phyloP scores from a whole-genome alignment of 163 green algal species.

The Scenedesmus sp. region DNA sequence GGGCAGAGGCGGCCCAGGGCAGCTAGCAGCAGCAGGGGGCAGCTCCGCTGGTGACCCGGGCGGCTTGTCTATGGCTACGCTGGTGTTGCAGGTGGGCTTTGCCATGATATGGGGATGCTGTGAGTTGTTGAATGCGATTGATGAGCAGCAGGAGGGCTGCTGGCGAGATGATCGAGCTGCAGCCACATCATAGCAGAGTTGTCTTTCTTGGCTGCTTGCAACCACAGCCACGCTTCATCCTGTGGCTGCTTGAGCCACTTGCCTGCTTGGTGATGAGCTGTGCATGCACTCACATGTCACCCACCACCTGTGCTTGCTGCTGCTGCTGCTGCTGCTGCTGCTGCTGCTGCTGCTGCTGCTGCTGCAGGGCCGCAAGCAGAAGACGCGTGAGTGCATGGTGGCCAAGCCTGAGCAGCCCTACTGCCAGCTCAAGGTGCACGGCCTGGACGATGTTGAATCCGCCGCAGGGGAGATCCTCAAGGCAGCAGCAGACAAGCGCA shows the following conservation, averaged over 20 bases:
- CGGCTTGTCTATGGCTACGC: constrained; percentile 3
- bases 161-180: too few relatives aligned
- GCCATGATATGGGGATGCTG: too few relatives aligned
- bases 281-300: background rate
- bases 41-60: background rate
- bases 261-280: too few relatives aligned
- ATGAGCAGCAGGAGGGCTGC: too few relatives aligned
- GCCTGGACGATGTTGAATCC: constrained; percentile 29
- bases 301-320: background rate
- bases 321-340: background rate
- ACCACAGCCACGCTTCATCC: too few relatives aligned
- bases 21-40: constrained; percentile 2
- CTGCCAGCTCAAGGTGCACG: constrained; percentile 51
- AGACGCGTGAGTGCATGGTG: constrained; percentile 38
- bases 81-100: constrained; percentile 39
- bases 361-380: constrained; percentile 43
- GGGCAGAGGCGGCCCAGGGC: background rate
- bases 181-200: too few relatives aligned
- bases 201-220: too few relatives aligned
- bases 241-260: background rate
- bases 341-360: background rate
- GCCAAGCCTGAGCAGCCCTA: constrained; percentile 34
- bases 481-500: constrained; percentile 47
- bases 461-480: constrained; percentile 36
- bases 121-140: too few relatives aligned